Base-by-base conservation (phyloP, 768 basidiomycete species). In the Hypholoma sublateritium region DNA sequence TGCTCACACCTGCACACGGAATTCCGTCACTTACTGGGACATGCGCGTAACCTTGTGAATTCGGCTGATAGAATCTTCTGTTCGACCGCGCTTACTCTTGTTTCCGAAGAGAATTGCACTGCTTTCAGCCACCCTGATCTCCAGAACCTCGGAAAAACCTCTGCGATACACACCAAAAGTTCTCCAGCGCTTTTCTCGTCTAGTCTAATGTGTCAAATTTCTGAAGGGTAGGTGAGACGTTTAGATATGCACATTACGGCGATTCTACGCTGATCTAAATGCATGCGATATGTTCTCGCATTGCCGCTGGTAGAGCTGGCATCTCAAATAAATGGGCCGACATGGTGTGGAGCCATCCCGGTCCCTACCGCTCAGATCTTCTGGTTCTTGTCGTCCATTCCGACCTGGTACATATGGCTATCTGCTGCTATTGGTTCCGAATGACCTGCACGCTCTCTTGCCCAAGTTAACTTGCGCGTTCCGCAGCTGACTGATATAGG, bases 401-500 rank as follows among this genome's bases (percentile, higher is more conserved):
- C 43, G 19, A 19, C 17, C 43, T 44, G 19, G 16, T 8, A 22
- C 22, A 11, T 19, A 4, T 19, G 19, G 49, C 36, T 55, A 47
- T 47, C 46, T 39, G 17, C 37, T 22, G 5, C 53, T 49, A 55
- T 51, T 51, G 53, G 34, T 42, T 42, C 60, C 59, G 59, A 50
- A 44, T 32, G 45, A 44, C 32, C 8, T 48, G 43, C 48, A 21
- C 35, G 53, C 28, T 51, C 50, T 25, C 36, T 42, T 60, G 46
- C 37, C 42, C 53, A 61, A 54, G 36, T 50, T 48, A 28, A 50
- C 49, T 49, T 54, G 32, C 55, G 47, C 49, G 45, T 45, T 61
- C 60, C 60, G 60, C 60, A 61, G 56, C 53, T 32, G 44, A 55
- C 60, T 43, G 37, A 58, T 55, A 55, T 55, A 50, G 60, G 53